Evolutionary conservation across 805 yeast species (phyloP), one percentile per base, ranked within the genome.

Genomic region (Yamadazyma phyllophila): DNA sequence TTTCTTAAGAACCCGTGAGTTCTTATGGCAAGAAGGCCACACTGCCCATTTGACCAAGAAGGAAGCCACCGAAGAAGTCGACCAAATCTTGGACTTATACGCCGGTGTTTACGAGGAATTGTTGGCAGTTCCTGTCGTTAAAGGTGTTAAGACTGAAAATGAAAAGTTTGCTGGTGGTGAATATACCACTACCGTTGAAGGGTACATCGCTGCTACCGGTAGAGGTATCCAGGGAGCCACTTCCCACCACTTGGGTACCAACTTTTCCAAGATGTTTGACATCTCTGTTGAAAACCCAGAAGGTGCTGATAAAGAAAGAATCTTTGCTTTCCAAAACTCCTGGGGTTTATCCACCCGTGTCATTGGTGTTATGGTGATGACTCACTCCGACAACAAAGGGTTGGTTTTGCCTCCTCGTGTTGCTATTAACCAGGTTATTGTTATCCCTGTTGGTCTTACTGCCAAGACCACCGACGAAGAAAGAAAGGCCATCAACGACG

Each of bases 201-300:
- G 98, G 55, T 94, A 87, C 66, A 89, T 94, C 59, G 96, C 97
- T 57, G 88, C 97, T 51, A 94, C 98, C 46, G 99, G 99, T 59
- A 88, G 99, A 77, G 99, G 98, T 78, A 94, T 94, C 58, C 99
- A 94, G 75, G 99, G 98, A 71, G 99, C 92, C 50, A 94, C 99
- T 31, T 90, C 97, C 32, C 99, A 94, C 74, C 94, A 91, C 66
- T 77, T 94, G 66, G 99, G 99, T 57, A 95, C 89, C 70, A 94
- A 94, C 80, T 94, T 94, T 77, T 91, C 98, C 56, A 92, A 91
- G 75, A 94, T 94, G 99, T 94, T 94, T 74, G 85, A 88, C 73
- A 89, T 94, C 56, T 73, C 85, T 33, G 99, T 95, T 42, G 99
- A 94, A 73, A 88, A 89, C 68, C 99, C 99, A 56, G 86, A 85